These are phyloP conservation scores for Liquidambar formosana DNA, from an alignment of 164 flowering plant species.

Conservation along the genomic window DNA sequence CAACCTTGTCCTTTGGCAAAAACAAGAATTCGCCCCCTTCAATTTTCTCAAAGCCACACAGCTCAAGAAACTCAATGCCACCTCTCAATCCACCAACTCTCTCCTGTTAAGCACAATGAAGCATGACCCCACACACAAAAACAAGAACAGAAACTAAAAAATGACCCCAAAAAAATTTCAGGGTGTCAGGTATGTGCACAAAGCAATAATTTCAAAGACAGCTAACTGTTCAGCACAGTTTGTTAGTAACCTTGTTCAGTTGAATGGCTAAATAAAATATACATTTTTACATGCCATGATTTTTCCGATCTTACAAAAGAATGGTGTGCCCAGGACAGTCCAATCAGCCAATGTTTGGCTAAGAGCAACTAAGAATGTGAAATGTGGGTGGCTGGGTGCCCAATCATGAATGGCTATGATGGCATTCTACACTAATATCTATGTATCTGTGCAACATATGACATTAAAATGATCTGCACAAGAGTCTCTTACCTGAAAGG, in stretches of 20 bases:
- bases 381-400: too few species aligned
- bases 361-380: too few species aligned
- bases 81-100: conserved; percentile 66
- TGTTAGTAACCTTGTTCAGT: too few species aligned
- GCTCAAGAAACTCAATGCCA: conserved; percentile 67
- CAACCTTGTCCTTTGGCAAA: conserved; percentile 58
- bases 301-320: too few species aligned
- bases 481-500: conserved; percentile 51
- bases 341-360: too few species aligned
- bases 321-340: too few species aligned
- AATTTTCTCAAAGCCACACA: conserved; percentile 62
- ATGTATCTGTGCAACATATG: background rate
- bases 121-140: background rate
- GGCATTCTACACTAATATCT: background rate
- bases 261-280: background rate
- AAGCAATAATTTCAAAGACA: too few species aligned
- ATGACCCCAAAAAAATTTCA: too few species aligned
- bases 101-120: conserved; percentile 40
- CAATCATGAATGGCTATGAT: background rate
- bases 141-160: background rate
- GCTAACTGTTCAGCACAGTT: too few species aligned
- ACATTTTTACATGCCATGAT: too few species aligned
- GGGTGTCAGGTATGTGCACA: too few species aligned
- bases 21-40: conserved; percentile 69
- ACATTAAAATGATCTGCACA: background rate